Percentiles rank a stretch among this genome's conserved stretches.
phyloP scores from a whole-genome alignment of 2,329 filamentous ascomycete species.

The Colletotrichum destructivum region DNA sequence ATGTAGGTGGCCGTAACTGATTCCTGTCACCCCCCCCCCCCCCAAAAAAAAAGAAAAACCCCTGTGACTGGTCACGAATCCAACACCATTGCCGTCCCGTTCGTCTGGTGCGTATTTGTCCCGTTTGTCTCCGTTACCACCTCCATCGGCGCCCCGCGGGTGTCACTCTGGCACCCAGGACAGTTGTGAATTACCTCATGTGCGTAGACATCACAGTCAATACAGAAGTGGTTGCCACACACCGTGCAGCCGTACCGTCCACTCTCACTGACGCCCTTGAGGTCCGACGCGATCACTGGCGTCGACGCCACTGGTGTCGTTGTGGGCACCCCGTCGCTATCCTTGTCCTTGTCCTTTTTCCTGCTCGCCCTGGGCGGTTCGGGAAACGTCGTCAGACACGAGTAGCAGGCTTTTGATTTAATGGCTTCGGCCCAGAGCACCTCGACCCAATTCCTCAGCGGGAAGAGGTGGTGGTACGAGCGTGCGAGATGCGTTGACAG shows the following conservation, averaged over 20 bases:
- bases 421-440: conserved; percentile 85
- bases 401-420: conserved; percentile 78
- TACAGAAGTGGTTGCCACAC: conserved; percentile 95
- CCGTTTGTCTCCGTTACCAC: conserved; percentile 50
- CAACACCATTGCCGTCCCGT: conserved; percentile 61
- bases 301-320: conserved; percentile 43
- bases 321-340: conserved; percentile 37
- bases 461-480: conserved; percentile 95
- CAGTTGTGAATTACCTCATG: conserved; percentile 98
- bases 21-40: not conserved
- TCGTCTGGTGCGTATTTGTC: conserved; percentile 46
- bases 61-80: conserved; percentile 48
- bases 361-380: conserved; percentile 51
- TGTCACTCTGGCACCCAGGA: conserved; percentile 82
- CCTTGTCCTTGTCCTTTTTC: conserved; percentile 45
- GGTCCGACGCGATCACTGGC: conserved; percentile 44
- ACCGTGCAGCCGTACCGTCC: conserved; percentile 89
- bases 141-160: conserved; percentile 48
- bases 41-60: no score
- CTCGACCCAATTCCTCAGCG: conserved; percentile 90
- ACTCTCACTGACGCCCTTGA: conserved; percentile 84
- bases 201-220: conserved; percentile 96
- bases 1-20: not conserved
- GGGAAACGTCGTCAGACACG: conserved; percentile 84
- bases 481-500: conserved; percentile 92